Evolutionary conservation across 2,329 filamentous ascomycete genomes (phyloP).

Genomic region (Fusarium graminum): DNA sequence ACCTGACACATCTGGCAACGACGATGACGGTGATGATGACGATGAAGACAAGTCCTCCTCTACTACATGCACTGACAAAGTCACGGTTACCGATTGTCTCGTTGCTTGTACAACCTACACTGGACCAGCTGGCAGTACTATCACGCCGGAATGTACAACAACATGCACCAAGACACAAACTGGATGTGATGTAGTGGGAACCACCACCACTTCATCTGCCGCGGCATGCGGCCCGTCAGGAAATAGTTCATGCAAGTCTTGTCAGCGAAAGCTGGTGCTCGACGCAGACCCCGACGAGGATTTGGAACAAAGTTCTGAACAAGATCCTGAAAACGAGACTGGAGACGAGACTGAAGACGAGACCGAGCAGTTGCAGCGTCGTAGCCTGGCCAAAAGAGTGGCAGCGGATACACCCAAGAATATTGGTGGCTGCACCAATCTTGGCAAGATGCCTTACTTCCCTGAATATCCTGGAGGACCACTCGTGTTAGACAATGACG

Average conservation of each 20-base stretch:
- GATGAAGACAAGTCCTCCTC: conserved; percentile 10
- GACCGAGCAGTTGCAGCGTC: not conserved
- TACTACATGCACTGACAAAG: conserved; percentile 18
- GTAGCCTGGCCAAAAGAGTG: not conserved
- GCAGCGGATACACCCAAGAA: not conserved
- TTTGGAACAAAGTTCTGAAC: no score
- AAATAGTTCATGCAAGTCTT: not conserved
- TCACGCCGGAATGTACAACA: conserved; percentile 18
- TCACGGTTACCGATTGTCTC: conserved; percentile 35
- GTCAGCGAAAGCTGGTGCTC: not conserved
- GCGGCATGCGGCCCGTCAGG: not conserved
- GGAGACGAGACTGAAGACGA: no score
- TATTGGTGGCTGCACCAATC: not conserved
- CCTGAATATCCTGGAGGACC: not conserved
- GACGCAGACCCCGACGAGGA: not conserved
- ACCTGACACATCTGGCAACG: not conserved
- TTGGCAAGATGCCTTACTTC: rapidly evolving
- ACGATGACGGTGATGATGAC: conserved; percentile 1
- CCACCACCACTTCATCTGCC: conserved; percentile 16
- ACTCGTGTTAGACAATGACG: not conserved
- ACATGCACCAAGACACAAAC: conserved; percentile 31
- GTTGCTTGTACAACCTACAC: conserved; percentile 36
- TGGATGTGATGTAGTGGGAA: conserved; percentile 20
- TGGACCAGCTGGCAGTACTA: not conserved
- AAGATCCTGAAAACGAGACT: no score